These are phyloP conservation scores for Umbelopsis sp. DNA, from an alignment of 371 early-diverging fungal species.

Conservation along the genomic window DNA sequence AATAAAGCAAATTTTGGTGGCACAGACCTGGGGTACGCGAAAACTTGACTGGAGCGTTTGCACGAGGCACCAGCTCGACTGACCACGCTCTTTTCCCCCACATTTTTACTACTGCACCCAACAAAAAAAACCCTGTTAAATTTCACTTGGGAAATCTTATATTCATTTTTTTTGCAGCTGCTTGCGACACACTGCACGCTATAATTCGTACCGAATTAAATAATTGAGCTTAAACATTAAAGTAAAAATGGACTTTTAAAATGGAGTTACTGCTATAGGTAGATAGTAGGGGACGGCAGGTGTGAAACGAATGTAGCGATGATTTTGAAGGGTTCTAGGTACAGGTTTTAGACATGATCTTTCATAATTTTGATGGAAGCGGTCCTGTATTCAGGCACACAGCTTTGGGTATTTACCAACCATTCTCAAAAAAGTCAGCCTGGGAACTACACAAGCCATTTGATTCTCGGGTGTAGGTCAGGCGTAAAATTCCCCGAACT, in stretches of 20 bases:
- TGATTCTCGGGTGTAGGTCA: neutral
- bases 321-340: no score
- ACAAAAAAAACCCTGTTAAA: no score
- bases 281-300: no score
- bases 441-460: conserved; percentile 18
- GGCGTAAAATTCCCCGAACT: neutral
- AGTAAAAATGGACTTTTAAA: no score
- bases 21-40: neutral
- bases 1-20: neutral
- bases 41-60: neutral
- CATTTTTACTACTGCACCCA: neutral
- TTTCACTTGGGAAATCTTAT: no score
- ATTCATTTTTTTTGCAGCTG: no score
- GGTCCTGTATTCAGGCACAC: neutral
- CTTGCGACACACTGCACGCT: no score
- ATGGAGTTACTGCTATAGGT: no score
- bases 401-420: neutral
- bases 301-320: no score
- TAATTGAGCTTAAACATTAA: no score
- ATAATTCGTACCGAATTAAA: no score
- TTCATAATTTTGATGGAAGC: neutral
- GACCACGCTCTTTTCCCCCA: neutral
- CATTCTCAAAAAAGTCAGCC: neutral
- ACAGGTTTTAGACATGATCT: neutral
- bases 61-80: neutral